Evolutionary conservation across 352 stramenopile genomes (phyloP), one percentile per base, ranked within the genome.

Genomic region (Blastocystis sp.): DNA sequence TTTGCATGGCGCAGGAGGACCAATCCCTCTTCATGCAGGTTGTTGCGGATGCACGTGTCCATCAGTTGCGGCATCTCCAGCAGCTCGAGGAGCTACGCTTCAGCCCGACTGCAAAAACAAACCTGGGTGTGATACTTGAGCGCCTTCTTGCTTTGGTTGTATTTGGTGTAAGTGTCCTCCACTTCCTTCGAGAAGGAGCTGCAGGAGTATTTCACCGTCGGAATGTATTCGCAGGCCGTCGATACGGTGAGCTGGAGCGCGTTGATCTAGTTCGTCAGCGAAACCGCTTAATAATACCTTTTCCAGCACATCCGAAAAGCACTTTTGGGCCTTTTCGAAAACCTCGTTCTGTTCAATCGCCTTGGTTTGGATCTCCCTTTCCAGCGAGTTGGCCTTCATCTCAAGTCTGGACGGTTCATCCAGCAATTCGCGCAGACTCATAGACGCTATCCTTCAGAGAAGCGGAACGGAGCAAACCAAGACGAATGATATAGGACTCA

Each of bases 1-100:
- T 68, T 84, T 0, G 74, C 52, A 34, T 84, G 74, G 28, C 60
- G 54, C n/a, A 88, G 68, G 28, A 88, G 61, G 28, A 77, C 96
- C 34, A 99, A 91, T 1, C 95, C 96, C 60, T 97, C 95, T 78
- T 98, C 95, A 74, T 97, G 97, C 4, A 98, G 91, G 88, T 98
- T 95, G 89, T 97, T 98, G 82, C 96, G 92, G 64, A 98, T 95
- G 87, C 96, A 99, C 3, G 95, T 94, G 89, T 98, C 96, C 90
- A 98, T 94, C 45, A 98, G 91, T 89, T 98, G 96, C 9, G 96
- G 96, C 54, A 99, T 95, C 92, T 98, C 96, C 66, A 99, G 91
- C 28, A 99, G 91, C 89, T 98, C 95, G 24, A 97, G 94, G 42
- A 99, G 89, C 93, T 97, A 79, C 59, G 6, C 48, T 94, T 80